These are phyloP conservation scores for Scolecobasidium constrictum DNA, from an alignment of 2,329 filamentous ascomycete species.

Conservation along the genomic window DNA sequence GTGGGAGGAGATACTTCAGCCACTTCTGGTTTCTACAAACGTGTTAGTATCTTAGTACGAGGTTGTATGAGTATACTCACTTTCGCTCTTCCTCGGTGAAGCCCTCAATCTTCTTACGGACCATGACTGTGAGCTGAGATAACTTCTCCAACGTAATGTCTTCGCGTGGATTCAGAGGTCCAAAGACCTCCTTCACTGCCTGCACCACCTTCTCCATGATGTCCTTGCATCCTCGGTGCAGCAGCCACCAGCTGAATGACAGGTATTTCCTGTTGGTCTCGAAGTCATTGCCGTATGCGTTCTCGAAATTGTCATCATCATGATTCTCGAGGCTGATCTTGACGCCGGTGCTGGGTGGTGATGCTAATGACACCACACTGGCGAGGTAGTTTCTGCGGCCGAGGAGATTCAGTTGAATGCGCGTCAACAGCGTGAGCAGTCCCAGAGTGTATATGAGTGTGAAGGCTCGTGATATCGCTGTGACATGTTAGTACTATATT, in stretches of 20 bases:
- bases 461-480: conserved; percentile 82
- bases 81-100: conserved; percentile 51
- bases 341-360: conserved; percentile 45
- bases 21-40: conserved; percentile 50
- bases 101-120: conserved; percentile 78
- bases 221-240: conserved; percentile 81
- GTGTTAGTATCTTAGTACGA: neutral
- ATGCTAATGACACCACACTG: conserved; percentile 83
- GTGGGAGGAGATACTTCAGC: conserved; percentile 76
- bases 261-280: conserved; percentile 92
- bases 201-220: conserved; percentile 69
- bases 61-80: conserved; percentile 21
- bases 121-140: conserved; percentile 68
- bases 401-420: conserved; percentile 92
- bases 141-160: conserved; percentile 73
- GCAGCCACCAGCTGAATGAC: conserved; percentile 95
- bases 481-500: conserved; percentile 14
- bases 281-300: conserved; percentile 83
- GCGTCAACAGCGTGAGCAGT: conserved; percentile 81
- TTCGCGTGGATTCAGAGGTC: conserved; percentile 78
- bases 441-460: conserved; percentile 86
- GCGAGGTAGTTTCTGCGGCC: conserved; percentile 92
- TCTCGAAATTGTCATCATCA: conserved; percentile 77
- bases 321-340: conserved; percentile 87
- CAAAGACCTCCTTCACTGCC: conserved; percentile 85